A percentile compares a stretch with the other conserved stretches of the same genome.
These are phyloP conservation scores for Nemania sp. DNA, from an alignment of 2,329 filamentous ascomycete species.

Conservation along the genomic window DNA sequence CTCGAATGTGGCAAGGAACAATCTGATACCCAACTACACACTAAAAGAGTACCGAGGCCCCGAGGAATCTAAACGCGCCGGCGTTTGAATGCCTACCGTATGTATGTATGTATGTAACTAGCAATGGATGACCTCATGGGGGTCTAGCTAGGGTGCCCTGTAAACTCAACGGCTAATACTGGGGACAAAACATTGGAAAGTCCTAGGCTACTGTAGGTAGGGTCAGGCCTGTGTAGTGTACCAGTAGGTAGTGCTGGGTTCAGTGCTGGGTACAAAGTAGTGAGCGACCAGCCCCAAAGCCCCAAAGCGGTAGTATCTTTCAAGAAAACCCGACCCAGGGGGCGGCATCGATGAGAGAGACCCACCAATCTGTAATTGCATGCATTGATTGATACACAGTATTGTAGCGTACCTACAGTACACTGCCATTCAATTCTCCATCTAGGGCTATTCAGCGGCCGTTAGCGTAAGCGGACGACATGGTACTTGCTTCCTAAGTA, in stretches of 20 bases:
- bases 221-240: too few relatives aligned
- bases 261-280: too few relatives aligned
- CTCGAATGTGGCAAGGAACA: constrained; percentile 9
- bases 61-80: background rate
- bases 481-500: background rate
- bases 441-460: background rate
- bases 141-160: constrained; percentile 6
- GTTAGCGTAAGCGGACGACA: constrained; percentile 2
- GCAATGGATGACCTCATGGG: constrained; percentile 10
- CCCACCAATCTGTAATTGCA: background rate
- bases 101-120: too few relatives aligned
- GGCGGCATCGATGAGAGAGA: background rate
- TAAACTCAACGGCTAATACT: constrained; percentile 27
- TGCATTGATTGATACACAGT: too few relatives aligned
- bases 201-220: background rate
- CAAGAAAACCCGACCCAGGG: constrained; percentile 19
- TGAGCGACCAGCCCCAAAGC: constrained; percentile 2
- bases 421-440: background rate
- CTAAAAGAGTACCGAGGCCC: background rate
- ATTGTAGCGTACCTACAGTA: background rate
- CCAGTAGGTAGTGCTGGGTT: too few relatives aligned
- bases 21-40: background rate
- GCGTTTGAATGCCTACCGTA: background rate
- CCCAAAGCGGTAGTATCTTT: constrained; percentile 32
- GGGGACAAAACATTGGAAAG: constrained; percentile 13